Percentiles rank a stretch among this genome's conserved stretches.
These are phyloP conservation scores for Phytophthora crassamura DNA, from an alignment of 352 stramenopile species.

Conservation along the genomic window DNA sequence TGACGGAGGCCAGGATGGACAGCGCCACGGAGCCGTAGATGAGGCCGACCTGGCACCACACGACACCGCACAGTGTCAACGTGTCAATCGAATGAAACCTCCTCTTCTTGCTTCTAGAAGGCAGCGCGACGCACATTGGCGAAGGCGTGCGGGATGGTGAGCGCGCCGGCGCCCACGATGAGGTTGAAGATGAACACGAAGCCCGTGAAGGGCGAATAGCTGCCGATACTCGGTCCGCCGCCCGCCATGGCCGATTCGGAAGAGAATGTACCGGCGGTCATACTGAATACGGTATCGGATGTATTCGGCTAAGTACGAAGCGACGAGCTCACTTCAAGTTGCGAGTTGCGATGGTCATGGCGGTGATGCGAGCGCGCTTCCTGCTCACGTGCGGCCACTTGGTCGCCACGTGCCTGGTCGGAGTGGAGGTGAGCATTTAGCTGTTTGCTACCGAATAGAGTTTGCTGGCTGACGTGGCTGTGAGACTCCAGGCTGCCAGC, in stretches of 20 bases:
- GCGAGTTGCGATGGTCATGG: slow-evolving; percentile 15
- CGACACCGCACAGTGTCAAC: not conserved
- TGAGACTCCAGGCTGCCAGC: slow-evolving; percentile 21
- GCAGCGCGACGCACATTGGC: slow-evolving; percentile 53
- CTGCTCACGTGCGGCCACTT: slow-evolving; percentile 67
- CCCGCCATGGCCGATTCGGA: slow-evolving; percentile 48
- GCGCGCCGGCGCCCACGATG: slow-evolving; percentile 85
- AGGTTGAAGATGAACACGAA: slow-evolving; percentile 94
- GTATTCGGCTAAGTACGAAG: slow-evolving; percentile 15
- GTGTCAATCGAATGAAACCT: slow-evolving; percentile 3
- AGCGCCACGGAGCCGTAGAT: slow-evolving; percentile 77
- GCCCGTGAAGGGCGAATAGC: slow-evolving; percentile 87
- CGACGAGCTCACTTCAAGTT: slow-evolving; percentile 24
- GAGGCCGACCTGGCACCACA: slow-evolving; percentile 57
- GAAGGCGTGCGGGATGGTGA: slow-evolving; percentile 89
- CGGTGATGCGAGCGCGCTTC: slow-evolving; percentile 52
- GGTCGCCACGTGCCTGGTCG: slow-evolving; percentile 56
- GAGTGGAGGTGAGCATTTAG: slow-evolving; percentile 5
- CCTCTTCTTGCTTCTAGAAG: not conserved
- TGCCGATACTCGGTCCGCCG: slow-evolving; percentile 56
- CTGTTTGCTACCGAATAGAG: not conserved
- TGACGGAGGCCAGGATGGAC: slow-evolving; percentile 63
- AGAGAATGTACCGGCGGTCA: slow-evolving; percentile 14
- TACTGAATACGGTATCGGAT: slow-evolving; percentile 20
- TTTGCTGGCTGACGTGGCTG: slow-evolving; percentile 3